Percentiles rank a stretch among this genome's conserved stretches.
Conservation (phyloP, 2,329 filamentous ascomycete genomes). For the Ilyonectria robusta region DNA sequence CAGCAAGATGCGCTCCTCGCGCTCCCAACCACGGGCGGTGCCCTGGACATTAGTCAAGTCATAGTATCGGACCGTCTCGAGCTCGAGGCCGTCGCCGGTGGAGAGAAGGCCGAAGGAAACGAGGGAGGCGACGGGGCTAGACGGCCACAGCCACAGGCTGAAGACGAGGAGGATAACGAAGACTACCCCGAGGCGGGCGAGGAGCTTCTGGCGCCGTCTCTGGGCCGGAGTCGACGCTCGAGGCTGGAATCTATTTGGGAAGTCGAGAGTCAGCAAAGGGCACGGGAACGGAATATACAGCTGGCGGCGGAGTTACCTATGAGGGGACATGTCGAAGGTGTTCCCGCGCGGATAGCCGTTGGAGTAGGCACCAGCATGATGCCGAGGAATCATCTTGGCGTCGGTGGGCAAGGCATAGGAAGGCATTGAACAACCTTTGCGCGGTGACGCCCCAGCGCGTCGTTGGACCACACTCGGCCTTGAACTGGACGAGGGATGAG, state of each 20-base stretch:
- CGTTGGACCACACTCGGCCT: conserved; percentile 24
- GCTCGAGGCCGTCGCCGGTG: conserved; percentile 77
- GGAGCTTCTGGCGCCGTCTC: conserved; percentile 79
- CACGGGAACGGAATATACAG: neutral
- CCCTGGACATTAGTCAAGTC: conserved; percentile 93
- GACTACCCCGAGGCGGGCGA: conserved; percentile 76
- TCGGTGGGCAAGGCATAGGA: conserved; percentile 49
- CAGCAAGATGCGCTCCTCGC: conserved; percentile 93
- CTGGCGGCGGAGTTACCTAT: conserved; percentile 74
- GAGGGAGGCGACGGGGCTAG: conserved; percentile 72
- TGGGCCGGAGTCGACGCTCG: conserved; percentile 80
- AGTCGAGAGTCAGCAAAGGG: conserved; percentile 30
- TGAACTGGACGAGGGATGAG: conserved; percentile 10
- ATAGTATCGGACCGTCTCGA: conserved; percentile 97
- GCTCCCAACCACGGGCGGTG: conserved; percentile 93
- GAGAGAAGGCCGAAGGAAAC: conserved; percentile 80
- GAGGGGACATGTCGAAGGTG: conserved; percentile 89
- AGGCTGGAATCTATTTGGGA: conserved; percentile 76
- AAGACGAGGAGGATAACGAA: conserved; percentile 74
- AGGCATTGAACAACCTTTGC: conserved; percentile 45
- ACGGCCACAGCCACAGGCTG: conserved; percentile 82
- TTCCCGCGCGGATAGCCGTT: conserved; percentile 86
- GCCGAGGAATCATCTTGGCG: conserved; percentile 86
- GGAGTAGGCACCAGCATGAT: conserved; percentile 80
- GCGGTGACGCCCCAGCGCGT: conserved; percentile 41